A percentile compares a stretch with the other conserved stretches of the same genome.
These are phyloP conservation scores for Miscanthus sacchariflorus DNA, from an alignment of 202 grass and related monocot species.

Conservation along the genomic window DNA sequence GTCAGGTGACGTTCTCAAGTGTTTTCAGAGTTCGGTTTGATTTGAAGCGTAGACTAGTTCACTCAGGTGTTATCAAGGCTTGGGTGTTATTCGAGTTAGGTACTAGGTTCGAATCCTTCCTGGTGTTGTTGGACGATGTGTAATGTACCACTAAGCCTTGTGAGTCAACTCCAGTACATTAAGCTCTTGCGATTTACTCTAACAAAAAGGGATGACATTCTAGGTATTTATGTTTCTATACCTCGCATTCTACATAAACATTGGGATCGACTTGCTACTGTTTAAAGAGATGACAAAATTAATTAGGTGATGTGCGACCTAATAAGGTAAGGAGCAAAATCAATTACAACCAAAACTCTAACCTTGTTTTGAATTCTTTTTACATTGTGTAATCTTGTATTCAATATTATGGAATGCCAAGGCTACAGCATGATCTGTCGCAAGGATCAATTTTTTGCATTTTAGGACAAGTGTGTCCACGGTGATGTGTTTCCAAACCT, in stretches of 20 bases:
- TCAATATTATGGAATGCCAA: too few species aligned
- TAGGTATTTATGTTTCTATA: neutral
- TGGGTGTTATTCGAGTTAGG: constrained; percentile 5
- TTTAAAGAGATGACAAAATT: too few species aligned
- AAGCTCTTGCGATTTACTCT: neutral
- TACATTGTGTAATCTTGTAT: neutral
- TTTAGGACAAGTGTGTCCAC: too few species aligned
- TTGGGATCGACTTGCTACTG: too few species aligned
- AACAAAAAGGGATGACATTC: neutral
- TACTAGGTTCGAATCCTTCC: neutral
- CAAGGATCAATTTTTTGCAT: too few species aligned
- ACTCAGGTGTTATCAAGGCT: neutral
- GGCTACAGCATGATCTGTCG: too few species aligned
- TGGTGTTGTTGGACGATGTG: neutral
- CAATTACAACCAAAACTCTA: neutral
- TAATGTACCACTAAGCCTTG: neutral
- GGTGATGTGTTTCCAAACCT: too few species aligned
- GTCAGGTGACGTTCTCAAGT: neutral
- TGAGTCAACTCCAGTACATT: neutral
- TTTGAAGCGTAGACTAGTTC: neutral
- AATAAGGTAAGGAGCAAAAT: too few species aligned
- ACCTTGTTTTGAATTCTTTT: neutral
- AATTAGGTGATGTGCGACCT: too few species aligned
- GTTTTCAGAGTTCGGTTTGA: constrained; percentile 14
- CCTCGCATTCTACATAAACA: too few species aligned